Evolutionary conservation across 1,139 yeast species (phyloP), one percentile per base, ranked within the genome.

Genomic region (Geotrichum candidum): DNA sequence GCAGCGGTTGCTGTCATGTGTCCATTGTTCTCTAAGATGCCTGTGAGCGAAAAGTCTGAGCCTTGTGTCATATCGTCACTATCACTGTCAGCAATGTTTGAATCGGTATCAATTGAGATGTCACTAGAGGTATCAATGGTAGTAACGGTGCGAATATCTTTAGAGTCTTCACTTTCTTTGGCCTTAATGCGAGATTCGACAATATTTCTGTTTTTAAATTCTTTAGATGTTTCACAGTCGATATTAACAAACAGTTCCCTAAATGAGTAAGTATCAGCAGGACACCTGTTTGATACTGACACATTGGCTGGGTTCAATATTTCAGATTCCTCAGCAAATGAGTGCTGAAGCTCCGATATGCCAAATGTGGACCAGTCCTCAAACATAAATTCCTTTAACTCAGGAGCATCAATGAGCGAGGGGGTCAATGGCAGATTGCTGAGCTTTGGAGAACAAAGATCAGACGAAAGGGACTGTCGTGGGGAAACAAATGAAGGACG

Each of bases 351-450:
- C 7, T 6, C 10, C 15, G n/a, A 11, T 27, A 38, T 9, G n/a
- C 41, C 18, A 29, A 18, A n/a, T n/a, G 41, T 11, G 2, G 13
- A 38, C 18, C 33, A n/a, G 35, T 50, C 46, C 2, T 58, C 54
- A n/a, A 23, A 31, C 64, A 61, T 51, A 31, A 52, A 61, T 1
- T 50, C 50, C 23, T 59, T 53, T n/a, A 61, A 53, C 33, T 61
- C 62, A 6, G 62, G 60, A 22, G 45, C 54, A 25, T 61, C 64
- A 53, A 54, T 51, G n/a, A 61, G 48, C 6, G 61, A 59, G 10
- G 58, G 58, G 7, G 51, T 51, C 2, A 53, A 41, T 4, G 35
- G 13, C 13, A 61, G 48, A 23, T 51, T 48, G n/a, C 46, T 57
- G 13, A 58, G 33, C 13, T 53, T 56, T 23, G 61, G 60, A 18